Percentiles rank a stretch among this genome's conserved stretches.
phyloP scores from a whole-genome alignment of 257 asterid genomes.

The Schizonepeta tenuifolia region DNA sequence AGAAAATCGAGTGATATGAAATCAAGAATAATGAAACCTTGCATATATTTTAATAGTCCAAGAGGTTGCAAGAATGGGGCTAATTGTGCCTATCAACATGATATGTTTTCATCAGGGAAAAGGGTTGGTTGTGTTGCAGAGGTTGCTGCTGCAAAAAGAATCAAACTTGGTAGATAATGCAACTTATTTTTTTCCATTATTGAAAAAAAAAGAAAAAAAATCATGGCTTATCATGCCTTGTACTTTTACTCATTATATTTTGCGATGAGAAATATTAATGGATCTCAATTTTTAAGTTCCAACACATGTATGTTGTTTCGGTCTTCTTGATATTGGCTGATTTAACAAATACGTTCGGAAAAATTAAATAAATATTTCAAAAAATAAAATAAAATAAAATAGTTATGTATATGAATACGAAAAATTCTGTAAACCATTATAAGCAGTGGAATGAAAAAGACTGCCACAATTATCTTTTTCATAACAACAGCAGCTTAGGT shows the following conservation, averaged over 20 bases:
- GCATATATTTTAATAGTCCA: not conserved
- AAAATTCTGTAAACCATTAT: no score
- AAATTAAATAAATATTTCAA: no score
- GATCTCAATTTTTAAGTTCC: not conserved
- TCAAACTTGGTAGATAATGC: not conserved
- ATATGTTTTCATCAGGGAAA: not conserved
- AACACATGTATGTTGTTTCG: no score
- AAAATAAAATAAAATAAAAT: no score
- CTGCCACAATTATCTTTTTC: no score
- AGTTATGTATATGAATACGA: no score
- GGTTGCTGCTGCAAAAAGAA: constrained; percentile 2
- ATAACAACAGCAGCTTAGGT: no score
- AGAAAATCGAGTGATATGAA: not conserved
- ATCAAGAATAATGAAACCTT: not conserved
- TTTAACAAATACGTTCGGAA: no score
- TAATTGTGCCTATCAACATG: constrained; percentile 9
- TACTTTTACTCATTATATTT: not conserved
- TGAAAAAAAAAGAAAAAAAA: not conserved
- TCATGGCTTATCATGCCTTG: not conserved
- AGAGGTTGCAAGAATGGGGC: constrained; percentile 22
- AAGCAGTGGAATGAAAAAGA: no score
- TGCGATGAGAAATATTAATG: not conserved
- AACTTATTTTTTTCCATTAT: not conserved
- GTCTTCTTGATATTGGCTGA: no score
- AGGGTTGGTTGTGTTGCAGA: not conserved